A percentile compares a stretch with the other conserved stretches of the same genome.
Conservation (phyloP, 2,329 filamentous ascomycete genomes). For the Epichloe festucae region DNA sequence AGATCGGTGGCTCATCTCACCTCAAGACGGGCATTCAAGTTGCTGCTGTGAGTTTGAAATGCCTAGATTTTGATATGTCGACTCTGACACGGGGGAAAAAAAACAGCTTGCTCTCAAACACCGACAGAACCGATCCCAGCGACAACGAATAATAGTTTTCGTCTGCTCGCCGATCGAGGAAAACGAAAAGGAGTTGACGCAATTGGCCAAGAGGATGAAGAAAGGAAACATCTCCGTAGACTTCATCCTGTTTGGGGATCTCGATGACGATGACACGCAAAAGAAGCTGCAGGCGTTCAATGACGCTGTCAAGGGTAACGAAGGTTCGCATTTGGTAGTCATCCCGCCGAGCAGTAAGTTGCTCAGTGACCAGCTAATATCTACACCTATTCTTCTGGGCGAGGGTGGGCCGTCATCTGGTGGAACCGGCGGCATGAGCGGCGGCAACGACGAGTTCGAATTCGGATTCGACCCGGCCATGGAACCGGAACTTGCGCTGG, state of each 20-base stretch:
- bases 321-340: constrained; percentile 82
- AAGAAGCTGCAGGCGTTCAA: constrained; percentile 94
- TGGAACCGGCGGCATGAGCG: constrained; percentile 42
- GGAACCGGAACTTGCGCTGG: constrained; percentile 88
- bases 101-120: constrained; percentile 85
- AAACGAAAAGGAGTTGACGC: constrained; percentile 75
- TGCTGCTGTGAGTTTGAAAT: constrained; percentile 56
- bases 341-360: constrained; percentile 85
- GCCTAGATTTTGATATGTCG: no score
- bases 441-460: constrained; percentile 49
- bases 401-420: constrained; percentile 45
- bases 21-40: constrained; percentile 92
- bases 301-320: constrained; percentile 78
- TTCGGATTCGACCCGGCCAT: constrained; percentile 84
- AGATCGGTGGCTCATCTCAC: constrained; percentile 81
- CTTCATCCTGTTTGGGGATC: constrained; percentile 87
- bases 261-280: constrained; percentile 75
- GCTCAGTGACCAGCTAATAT: constrained; percentile 80
- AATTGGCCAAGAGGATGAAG: constrained; percentile 96
- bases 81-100: background rate
- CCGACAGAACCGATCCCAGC: constrained; percentile 92
- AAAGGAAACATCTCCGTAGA: constrained; percentile 92
- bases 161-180: constrained; percentile 87
- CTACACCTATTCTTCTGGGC: constrained; percentile 79
- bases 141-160: constrained; percentile 94